Base-by-base conservation (phyloP, 225 moss, liverwort and hornwort species). In the Sphagnum tenellum region DNA sequence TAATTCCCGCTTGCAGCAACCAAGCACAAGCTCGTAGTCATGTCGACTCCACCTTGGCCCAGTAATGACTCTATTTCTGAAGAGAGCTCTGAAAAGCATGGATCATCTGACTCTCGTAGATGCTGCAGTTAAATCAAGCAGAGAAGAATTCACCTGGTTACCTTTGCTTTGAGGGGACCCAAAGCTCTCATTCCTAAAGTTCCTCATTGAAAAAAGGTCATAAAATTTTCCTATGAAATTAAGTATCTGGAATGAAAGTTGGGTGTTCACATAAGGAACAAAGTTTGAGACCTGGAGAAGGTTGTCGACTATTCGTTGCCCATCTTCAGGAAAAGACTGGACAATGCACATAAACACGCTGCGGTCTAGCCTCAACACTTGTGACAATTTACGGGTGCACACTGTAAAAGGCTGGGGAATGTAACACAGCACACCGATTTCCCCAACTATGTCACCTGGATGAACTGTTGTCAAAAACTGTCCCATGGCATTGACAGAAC, bases 341-440 rank as follows among this genome's bases (percentile, higher is more conserved):
- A 90, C 78, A 50, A 98, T 66, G 72, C 79, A 84, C 66, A 81
- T 77, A 71, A 98, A 93, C 29, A 83, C 54, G 49, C 75, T 73
- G 67, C 89, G 87, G 66, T 90, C 90, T 12, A 93, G 62, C 53
- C 93, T 83, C 70, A 98, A 73, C 63, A 98, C 73, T 74, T 86
- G 87, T 58, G 90, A 89, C 46, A 92, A 57, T 70, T 93, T 86
- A 50, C 64, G 66, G 61, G 90, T 87, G 29, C 90, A 89, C 59
- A 89, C 90, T 11, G 88, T 87, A 75, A 90, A 90, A 9, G 92
- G 96, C 69, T 98, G 96, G 49, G 96, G 88, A 79, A 92, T 92
- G 73, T 81, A 90, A 74, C 96, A 98, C 29, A 98, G 71, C 49
- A 98, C 83, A 62, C 89, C 96, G 13, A 98, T 90, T 76, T 98